These are phyloP conservation scores for Aspergillus ochraceus DNA, from an alignment of 2,329 filamentous ascomycete species.

Conservation along the genomic window DNA sequence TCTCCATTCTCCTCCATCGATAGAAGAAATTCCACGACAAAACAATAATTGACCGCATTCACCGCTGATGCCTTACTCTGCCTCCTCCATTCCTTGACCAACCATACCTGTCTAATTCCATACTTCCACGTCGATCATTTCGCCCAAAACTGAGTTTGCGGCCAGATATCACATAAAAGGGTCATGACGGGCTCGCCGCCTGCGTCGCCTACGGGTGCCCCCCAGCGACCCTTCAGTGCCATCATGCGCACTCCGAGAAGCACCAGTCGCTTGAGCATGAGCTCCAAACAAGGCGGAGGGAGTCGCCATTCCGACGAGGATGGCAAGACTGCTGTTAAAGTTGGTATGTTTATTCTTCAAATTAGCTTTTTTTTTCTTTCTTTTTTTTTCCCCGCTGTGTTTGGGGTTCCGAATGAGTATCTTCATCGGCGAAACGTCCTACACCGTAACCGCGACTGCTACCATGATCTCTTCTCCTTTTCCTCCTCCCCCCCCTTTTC, in stretches of 20 bases:
- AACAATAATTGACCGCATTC: slow-evolving; percentile 3
- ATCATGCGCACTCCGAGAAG: slow-evolving; percentile 76
- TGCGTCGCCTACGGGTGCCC: slow-evolving; percentile 58
- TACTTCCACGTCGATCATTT: slow-evolving; percentile 10
- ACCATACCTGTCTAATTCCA: slow-evolving; percentile 7
- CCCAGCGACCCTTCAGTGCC: slow-evolving; percentile 75
- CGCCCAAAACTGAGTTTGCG: slow-evolving; percentile 9
- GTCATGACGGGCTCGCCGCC: slow-evolving; percentile 70
- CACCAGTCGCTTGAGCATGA: slow-evolving; percentile 80
- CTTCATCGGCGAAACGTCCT: neutral
- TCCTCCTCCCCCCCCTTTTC: neutral
- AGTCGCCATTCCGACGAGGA: slow-evolving; percentile 90
- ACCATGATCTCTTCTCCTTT: neutral
- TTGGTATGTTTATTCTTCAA: slow-evolving; percentile 67
- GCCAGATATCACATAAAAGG: slow-evolving; percentile 13
- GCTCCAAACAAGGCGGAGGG: slow-evolving; percentile 69
- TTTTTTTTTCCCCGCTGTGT: neutral
- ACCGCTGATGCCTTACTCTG: slow-evolving; percentile 17
- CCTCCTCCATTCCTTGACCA: slow-evolving; percentile 12
- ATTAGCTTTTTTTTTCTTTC: too few species aligned
- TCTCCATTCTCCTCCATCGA: neutral
- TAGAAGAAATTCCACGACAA: neutral
- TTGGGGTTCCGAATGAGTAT: neutral
- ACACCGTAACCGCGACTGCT: neutral
- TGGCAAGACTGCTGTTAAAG: slow-evolving; percentile 87